A percentile compares a stretch with the other conserved stretches of the same genome.
Evolutionary conservation across 2,329 filamentous ascomycete species (phyloP).

Genomic region (Mariannaea sp.): DNA sequence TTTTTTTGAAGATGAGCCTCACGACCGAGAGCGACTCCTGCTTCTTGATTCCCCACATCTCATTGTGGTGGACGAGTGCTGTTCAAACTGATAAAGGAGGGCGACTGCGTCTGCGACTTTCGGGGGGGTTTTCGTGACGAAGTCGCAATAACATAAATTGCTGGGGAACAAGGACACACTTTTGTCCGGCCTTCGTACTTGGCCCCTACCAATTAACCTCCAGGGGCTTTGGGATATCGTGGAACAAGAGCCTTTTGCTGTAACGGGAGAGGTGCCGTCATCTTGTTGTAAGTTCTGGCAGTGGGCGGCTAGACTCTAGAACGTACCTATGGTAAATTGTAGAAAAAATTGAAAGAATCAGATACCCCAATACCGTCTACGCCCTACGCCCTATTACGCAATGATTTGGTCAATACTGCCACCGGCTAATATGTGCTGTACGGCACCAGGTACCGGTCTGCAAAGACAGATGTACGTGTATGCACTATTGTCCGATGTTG

Average conservation of each 20-base stretch:
- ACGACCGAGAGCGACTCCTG: conserved; percentile 7
- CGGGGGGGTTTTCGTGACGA: conserved; percentile 3
- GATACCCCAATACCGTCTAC: conserved; percentile 30
- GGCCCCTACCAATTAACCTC: conserved; percentile 11
- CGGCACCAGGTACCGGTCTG: too few relatives aligned
- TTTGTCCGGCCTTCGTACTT: neutral
- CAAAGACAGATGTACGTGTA: too few relatives aligned
- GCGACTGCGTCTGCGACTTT: neutral
- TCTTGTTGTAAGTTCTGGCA: conserved; percentile 19
- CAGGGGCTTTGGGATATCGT: conserved; percentile 8
- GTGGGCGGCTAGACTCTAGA: conserved; percentile 25
- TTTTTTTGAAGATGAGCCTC: conserved; percentile 11
- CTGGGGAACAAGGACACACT: neutral
- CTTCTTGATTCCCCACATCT: neutral
- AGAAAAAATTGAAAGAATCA: conserved; percentile 29
- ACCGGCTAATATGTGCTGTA: too few relatives aligned
- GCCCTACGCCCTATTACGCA: conserved; percentile 19
- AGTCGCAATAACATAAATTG: conserved; percentile 1
- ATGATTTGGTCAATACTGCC: conserved; percentile 9
- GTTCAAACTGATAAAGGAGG: conserved; percentile 2
- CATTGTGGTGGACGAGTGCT: conserved; percentile 3
- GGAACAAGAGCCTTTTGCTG: conserved; percentile 19
- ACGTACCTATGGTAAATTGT: conserved; percentile 33
- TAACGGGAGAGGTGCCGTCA: conserved; percentile 9
- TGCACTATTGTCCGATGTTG: conserved; percentile 4